Base-by-base conservation (phyloP, 306 rosid species). In the Cicer arietinum region DNA sequence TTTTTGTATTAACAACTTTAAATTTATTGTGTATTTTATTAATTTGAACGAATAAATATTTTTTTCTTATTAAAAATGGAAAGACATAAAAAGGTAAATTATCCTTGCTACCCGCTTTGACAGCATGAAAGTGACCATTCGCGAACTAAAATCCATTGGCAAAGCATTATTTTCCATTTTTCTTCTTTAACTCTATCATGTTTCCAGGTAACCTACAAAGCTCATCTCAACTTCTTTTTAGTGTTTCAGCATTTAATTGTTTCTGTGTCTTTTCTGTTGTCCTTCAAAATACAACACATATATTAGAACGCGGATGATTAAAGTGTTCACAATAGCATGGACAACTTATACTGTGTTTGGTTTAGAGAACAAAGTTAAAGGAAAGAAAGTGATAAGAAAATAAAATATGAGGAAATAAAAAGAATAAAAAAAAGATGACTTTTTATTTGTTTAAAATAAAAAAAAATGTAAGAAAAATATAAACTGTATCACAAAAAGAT, bases 111-210 rank as follows among this genome's bases (percentile, higher is more conserved):
- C 52, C 30, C n/a, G 0, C 6, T 58, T 77, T 50, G 35, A 46
- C 52, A 68, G 75, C 75, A 59, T 58, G 81, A 77, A 45, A 68
- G 17, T 51, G 69, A 77, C 80, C 11, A 67, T 42, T 67, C 75
- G 7, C 11, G 16, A 46, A 46, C 37, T 56, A 30, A 5, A 77
- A 77, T 68, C 35, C 45, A 57, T 5, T 11, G 35, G 10, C 22
- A 46, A 54, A 45, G 56, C 16, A 5, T 40, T 47, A 9, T 10
- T 47, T 9, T 47, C 13, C 12, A 56, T 67, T 58, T 67, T 25
- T 47, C 20, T 77, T 47, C 45, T 66, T 54, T 45, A 68, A 68
- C 35, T 46, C 52, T 6, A 68, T 1, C 69, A 77, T 68, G 76
- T 54, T 45, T 63, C 53, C 60, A 46, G 52, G 44, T 39, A 46